A percentile compares a stretch with the other conserved stretches of the same genome.
Conservation (phyloP, 768 basidiomycete species). For the Suillus tomentosus region DNA sequence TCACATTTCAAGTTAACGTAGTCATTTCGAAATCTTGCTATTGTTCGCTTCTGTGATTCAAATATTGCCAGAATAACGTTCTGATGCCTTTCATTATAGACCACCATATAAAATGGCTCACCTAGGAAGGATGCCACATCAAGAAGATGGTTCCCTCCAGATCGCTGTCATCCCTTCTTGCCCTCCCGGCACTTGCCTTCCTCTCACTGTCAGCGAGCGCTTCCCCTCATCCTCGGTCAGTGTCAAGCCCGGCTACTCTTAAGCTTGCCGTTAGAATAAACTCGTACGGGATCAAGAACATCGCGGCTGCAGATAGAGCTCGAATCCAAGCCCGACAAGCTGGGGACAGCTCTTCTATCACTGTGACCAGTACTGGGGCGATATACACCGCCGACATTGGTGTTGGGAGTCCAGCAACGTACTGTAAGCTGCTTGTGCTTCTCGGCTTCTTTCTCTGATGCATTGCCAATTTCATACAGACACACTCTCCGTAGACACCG, state of each 20-base stretch:
- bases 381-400: slow-evolving; percentile 17
- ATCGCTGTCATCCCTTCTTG: slow-evolving; percentile 5
- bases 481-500: slow-evolving; percentile 17
- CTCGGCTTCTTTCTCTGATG: neutral
- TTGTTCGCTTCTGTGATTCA: too few species aligned
- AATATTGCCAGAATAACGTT: too few species aligned
- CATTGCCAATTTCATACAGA: too few species aligned
- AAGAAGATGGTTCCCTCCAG: slow-evolving; percentile 10
- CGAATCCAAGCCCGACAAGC: neutral
- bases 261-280: slow-evolving; percentile 8
- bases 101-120: too few species aligned
- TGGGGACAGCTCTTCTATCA: slow-evolving; percentile 6
- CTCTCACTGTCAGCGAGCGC: slow-evolving; percentile 3
- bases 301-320: slow-evolving; percentile 11
- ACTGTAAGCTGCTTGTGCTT: slow-evolving; percentile 8
- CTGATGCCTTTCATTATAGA: too few species aligned
- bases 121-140: too few species aligned
- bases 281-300: slow-evolving; percentile 7
- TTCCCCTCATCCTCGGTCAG: slow-evolving; percentile 4
- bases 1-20: too few species aligned
- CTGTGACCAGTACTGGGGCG: slow-evolving; percentile 19
- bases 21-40: too few species aligned
- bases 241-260: slow-evolving; percentile 5
- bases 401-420: slow-evolving; percentile 16
- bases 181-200: slow-evolving; percentile 4